A percentile compares a stretch with the other conserved stretches of the same genome.
These are phyloP conservation scores for Xylaria hypoxylon DNA, from an alignment of 2,329 filamentous ascomycete species.

Conservation along the genomic window DNA sequence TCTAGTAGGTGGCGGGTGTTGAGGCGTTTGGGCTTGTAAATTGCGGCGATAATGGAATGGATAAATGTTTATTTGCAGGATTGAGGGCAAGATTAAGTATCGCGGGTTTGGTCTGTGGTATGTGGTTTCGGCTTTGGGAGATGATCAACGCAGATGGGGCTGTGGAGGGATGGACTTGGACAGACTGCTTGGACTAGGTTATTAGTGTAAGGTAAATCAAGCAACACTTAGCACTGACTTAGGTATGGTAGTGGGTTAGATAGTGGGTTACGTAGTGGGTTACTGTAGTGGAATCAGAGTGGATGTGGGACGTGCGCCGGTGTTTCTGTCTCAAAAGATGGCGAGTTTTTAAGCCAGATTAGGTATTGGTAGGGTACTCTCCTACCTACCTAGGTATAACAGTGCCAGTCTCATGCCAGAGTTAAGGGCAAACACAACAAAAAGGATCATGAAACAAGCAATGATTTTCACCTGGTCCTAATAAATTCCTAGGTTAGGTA, in stretches of 20 bases:
- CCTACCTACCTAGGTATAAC: not conserved
- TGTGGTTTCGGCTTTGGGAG: constrained; percentile 18
- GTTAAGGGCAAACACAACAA: constrained; percentile 18
- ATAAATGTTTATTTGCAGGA: constrained; percentile 20
- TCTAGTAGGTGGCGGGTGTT: not conserved
- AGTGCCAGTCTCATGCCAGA: not conserved
- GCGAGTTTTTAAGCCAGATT: constrained; percentile 26
- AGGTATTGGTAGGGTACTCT: constrained; percentile 11
- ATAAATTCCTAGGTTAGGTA: no score
- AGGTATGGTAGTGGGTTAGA: no score
- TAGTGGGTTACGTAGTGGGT: constrained; percentile 13
- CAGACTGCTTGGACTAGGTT: no score
- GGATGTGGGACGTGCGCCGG: constrained; percentile 34
- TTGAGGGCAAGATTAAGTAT: constrained; percentile 15
- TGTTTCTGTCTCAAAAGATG: constrained; percentile 32
- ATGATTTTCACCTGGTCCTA: constrained; percentile 4
- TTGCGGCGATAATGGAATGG: constrained; percentile 7
- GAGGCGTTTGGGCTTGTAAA: constrained; percentile 1
- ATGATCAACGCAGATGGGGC: constrained; percentile 21
- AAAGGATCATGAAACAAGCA: not conserved
- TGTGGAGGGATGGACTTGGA: constrained; percentile 20
- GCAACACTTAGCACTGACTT: no score
- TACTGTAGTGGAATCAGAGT: constrained; percentile 28
- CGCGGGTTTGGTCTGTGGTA: constrained; percentile 12
- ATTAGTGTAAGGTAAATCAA: constrained; percentile 8